Conservation (phyloP, 2,329 filamentous ascomycete genomes). For the Fusarium virguliforme region DNA sequence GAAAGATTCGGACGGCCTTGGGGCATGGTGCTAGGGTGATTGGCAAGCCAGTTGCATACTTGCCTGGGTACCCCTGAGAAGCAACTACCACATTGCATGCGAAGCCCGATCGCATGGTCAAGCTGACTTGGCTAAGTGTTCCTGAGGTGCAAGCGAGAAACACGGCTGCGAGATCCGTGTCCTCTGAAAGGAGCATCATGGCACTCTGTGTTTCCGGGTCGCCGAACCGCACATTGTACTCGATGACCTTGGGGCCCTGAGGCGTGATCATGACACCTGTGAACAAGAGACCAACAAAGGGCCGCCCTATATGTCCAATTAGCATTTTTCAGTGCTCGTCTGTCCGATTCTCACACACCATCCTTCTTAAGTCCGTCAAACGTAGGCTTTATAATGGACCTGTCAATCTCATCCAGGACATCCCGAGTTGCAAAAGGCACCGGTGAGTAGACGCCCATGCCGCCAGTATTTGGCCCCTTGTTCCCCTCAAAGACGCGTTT, state of each 20-base stretch:
- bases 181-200: conserved; percentile 78
- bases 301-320: conserved; percentile 46
- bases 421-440: conserved; percentile 69
- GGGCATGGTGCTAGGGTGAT: conserved; percentile 62
- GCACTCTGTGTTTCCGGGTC: conserved; percentile 91
- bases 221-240: conserved; percentile 92
- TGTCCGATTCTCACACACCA: conserved; percentile 54
- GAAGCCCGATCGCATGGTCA: conserved; percentile 76
- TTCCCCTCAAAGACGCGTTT: conserved; percentile 80
- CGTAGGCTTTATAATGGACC: conserved; percentile 74
- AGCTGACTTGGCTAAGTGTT: conserved; percentile 73
- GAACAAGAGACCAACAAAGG: conserved; percentile 80
- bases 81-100: conserved; percentile 89
- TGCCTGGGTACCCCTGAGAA: conserved; percentile 86
- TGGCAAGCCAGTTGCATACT: conserved; percentile 80
- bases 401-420: conserved; percentile 71
- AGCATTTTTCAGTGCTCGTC: not conserved
- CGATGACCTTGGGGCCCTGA: conserved; percentile 81
- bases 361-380: conserved; percentile 74
- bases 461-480: conserved; percentile 79
- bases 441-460: conserved; percentile 82
- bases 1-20: conserved; percentile 79
- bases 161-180: conserved; percentile 86
- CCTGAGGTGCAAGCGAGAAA: conserved; percentile 86
- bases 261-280: conserved; percentile 90